Percentiles rank a stretch among this genome's conserved stretches.
These are phyloP conservation scores for Ascochyta clinopodiicola DNA, from an alignment of 2,329 filamentous ascomycete species.

Conservation along the genomic window DNA sequence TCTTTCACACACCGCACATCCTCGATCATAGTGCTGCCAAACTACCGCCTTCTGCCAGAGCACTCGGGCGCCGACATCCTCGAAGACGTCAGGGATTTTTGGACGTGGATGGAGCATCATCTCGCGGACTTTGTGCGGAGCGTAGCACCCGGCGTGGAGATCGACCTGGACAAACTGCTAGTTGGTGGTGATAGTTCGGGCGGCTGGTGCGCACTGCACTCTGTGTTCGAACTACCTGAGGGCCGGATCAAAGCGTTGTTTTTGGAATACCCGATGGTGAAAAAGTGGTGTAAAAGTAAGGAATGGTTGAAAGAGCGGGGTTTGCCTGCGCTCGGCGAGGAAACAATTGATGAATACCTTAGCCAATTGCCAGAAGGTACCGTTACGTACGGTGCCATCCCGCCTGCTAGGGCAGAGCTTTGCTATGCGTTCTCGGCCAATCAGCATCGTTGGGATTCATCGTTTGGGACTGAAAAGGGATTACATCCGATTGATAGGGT, in stretches of 20 bases:
- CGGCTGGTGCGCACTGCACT: conserved; percentile 33
- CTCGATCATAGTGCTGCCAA: conserved; percentile 53
- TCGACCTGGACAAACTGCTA: conserved; percentile 24
- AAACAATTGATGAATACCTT: conserved; percentile 8
- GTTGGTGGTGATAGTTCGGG: conserved; percentile 39
- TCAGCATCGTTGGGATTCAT: conserved; percentile 2
- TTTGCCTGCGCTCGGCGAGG: background rate
- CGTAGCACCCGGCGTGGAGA: conserved; percentile 2
- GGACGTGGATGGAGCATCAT: conserved; percentile 49
- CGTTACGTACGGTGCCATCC: conserved; percentile 1
- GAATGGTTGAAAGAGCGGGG: conserved; percentile 3
- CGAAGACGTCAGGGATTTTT: conserved; percentile 54
- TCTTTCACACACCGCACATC: conserved; percentile 42
- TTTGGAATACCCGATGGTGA: conserved; percentile 7
- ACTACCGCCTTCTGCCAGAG: conserved; percentile 58
- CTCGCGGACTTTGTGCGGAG: conserved; percentile 9
- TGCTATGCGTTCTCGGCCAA: conserved; percentile 7
- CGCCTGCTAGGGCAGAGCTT: conserved; percentile 1
- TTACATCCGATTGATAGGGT: conserved; percentile 17
- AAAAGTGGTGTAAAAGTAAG: conserved; percentile 15
- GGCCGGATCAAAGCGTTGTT: conserved; percentile 1
- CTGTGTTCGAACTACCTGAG: conserved; percentile 7
- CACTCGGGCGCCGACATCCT: conserved; percentile 51
- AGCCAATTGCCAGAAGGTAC: background rate
- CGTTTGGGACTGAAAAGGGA: background rate